phyloP scores from a whole-genome alignment of 495 filamentous ascomycete species.

The Sordaria brevicollis region DNA sequence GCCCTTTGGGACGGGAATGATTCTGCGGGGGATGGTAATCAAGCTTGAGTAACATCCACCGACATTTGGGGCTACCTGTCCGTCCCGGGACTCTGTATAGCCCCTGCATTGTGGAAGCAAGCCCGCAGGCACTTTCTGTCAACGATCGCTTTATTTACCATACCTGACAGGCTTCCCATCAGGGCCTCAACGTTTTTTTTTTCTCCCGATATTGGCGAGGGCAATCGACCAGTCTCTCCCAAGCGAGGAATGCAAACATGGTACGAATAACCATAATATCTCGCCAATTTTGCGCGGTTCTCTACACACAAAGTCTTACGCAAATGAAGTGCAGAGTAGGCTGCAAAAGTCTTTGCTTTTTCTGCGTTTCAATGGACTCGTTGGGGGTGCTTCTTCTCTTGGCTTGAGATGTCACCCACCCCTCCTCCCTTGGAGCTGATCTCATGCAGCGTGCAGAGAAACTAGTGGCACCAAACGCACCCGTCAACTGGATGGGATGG shows the following conservation, averaged over 20 bases:
- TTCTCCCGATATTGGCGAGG: background rate
- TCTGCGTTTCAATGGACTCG: background rate
- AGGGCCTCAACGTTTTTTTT: background rate
- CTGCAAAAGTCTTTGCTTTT: constrained; percentile 3
- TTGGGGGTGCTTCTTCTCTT: background rate
- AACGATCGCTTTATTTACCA: background rate
- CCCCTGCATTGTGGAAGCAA: constrained; percentile 16
- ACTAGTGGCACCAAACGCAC: constrained; percentile 15
- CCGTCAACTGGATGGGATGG: constrained; percentile 7
- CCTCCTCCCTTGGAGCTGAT: constrained; percentile 3
- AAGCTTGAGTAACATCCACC: constrained; percentile 7
- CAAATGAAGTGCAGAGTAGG: background rate
- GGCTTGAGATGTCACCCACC: background rate
- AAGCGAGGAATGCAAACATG: background rate
- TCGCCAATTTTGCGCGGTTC: background rate
- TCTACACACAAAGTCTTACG: background rate
- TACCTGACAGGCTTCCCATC: background rate
- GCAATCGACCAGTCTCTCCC: background rate
- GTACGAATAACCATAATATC: background rate
- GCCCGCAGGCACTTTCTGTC: constrained; percentile 3
- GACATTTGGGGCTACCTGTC: background rate
- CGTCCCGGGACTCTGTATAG: constrained; percentile 10
- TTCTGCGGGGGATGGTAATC: constrained; percentile 4
- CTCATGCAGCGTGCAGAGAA: constrained; percentile 17
- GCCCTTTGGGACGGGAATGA: constrained; percentile 3